Evolutionary conservation across 2,329 filamentous ascomycete genomes (phyloP).

Genomic region (Cyphellophora attinorum): DNA sequence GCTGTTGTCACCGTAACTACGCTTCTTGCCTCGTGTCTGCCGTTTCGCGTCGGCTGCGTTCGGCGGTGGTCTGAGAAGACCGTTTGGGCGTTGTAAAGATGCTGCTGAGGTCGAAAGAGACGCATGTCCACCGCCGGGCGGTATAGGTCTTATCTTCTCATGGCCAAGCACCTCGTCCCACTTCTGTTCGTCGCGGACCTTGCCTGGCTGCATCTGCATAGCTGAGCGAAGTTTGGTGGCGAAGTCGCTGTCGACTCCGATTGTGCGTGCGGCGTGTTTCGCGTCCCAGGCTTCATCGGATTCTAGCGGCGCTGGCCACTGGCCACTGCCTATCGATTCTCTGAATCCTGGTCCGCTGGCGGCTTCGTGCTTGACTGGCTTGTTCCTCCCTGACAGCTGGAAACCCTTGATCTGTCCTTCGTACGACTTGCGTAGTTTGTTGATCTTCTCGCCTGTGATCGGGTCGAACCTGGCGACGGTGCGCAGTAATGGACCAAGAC

Average conservation of each 20-base stretch:
- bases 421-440: slow-evolving; percentile 49
- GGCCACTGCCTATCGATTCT: slow-evolving; percentile 20
- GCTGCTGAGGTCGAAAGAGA: slow-evolving; percentile 20
- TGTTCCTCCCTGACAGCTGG: slow-evolving; percentile 38
- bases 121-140: slow-evolving; percentile 10
- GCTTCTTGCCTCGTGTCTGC: slow-evolving; percentile 38
- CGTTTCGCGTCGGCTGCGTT: slow-evolving; percentile 27
- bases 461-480: slow-evolving; percentile 52
- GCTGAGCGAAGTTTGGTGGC: slow-evolving; percentile 33
- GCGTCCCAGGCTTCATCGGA: slow-evolving; percentile 42
- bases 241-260: slow-evolving; percentile 30
- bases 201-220: slow-evolving; percentile 38
- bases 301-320: slow-evolving; percentile 25
- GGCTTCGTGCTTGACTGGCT: slow-evolving; percentile 27
- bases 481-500: slow-evolving; percentile 44
- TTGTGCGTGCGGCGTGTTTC: slow-evolving; percentile 37
- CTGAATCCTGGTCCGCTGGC: slow-evolving; percentile 25
- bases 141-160: slow-evolving; percentile 28
- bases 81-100: slow-evolving; percentile 20
- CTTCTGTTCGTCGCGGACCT: slow-evolving; percentile 34
- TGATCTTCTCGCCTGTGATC: slow-evolving; percentile 54
- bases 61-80: slow-evolving; percentile 9
- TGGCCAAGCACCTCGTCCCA: slow-evolving; percentile 41
- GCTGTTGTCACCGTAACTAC: slow-evolving; percentile 40
- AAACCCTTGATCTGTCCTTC: slow-evolving; percentile 41